A percentile compares a stretch with the other conserved stretches of the same genome.
These are phyloP conservation scores for Tulasnella calospora DNA, from an alignment of 768 basidiomycete genomes.

Conservation along the genomic window DNA sequence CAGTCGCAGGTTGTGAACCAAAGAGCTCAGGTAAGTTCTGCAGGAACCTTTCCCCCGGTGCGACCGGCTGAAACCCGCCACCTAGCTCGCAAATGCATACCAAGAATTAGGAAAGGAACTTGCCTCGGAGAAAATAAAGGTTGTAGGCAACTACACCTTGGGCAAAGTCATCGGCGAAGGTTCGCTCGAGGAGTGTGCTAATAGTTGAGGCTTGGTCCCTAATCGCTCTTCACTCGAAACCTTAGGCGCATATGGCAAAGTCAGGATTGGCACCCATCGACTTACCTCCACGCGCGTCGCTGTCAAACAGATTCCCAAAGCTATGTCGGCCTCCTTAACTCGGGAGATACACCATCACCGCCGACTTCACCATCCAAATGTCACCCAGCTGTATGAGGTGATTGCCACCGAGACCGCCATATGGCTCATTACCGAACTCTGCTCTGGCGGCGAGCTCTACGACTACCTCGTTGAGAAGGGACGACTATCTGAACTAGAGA, in stretches of 20 bases:
- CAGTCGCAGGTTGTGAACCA: constrained; percentile 28
- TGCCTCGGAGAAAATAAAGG: constrained; percentile 80
- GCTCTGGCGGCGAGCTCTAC: constrained; percentile 94
- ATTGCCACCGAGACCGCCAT: constrained; percentile 93
- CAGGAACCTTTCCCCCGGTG: background rate
- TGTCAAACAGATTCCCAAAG: constrained; percentile 96
- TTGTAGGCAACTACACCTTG: constrained; percentile 90
- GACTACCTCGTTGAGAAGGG: constrained; percentile 97
- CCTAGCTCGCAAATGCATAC: constrained; percentile 89
- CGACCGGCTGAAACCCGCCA: background rate
- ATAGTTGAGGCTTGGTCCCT: background rate
- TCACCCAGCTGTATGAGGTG: constrained; percentile 95
- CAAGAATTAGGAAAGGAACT: constrained; percentile 96
- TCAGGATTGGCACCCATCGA: constrained; percentile 89
- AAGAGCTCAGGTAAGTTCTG: constrained; percentile 28
- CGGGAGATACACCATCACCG: constrained; percentile 98
- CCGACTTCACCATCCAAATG: constrained; percentile 89
- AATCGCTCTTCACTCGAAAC: background rate
- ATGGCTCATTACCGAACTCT: constrained; percentile 97
- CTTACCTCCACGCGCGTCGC: constrained; percentile 88
- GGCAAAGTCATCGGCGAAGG: constrained; percentile 95
- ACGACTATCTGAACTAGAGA: constrained; percentile 76
- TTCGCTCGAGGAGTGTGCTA: constrained; percentile 36
- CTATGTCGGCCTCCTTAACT: constrained; percentile 83
- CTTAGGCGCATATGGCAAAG: constrained; percentile 90